A percentile compares a stretch with the other conserved stretches of the same genome.
Conservation (phyloP, 176 grass and related monocot species). For the Zea luxurians region DNA sequence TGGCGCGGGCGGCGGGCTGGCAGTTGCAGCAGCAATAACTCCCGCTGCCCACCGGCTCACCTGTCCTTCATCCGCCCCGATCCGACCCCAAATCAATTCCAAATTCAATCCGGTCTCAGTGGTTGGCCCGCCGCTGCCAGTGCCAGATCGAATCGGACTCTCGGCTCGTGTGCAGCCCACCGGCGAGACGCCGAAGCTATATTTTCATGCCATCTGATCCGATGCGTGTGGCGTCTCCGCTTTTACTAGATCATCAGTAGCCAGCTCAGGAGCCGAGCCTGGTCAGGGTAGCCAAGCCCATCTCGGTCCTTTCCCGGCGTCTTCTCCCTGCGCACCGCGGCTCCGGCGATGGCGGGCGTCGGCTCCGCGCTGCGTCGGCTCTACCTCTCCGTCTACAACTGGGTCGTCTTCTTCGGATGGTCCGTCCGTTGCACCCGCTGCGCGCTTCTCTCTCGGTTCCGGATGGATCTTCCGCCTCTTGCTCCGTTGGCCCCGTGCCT, state of each 20-base stretch:
- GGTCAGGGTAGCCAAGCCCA: neutral
- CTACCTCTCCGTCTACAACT: constrained; percentile 55
- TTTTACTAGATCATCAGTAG: neutral
- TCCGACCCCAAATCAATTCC: constrained; percentile 16
- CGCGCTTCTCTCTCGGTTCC: neutral
- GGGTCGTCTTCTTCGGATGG: constrained; percentile 60
- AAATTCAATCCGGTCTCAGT: neutral
- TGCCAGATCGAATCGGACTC: neutral
- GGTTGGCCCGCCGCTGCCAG: constrained; percentile 26
- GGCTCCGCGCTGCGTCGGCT: constrained; percentile 38
- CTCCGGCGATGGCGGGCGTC: constrained; percentile 32
- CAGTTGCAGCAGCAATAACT: constrained; percentile 35
- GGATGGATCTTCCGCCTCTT: neutral
- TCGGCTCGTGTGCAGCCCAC: neutral
- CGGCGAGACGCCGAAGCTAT: neutral
- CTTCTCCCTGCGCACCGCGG: neutral
- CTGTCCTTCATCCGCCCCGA: neutral
- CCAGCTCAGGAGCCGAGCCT: neutral
- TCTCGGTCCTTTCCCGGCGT: neutral
- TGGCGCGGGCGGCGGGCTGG: neutral
- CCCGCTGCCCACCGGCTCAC: constrained; percentile 8
- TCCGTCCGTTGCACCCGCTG: constrained; percentile 3
- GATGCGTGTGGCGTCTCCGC: neutral
- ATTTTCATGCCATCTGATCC: neutral
- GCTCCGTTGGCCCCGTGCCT: neutral